Conservation (phyloP, 768 basidiomycete species). For the Mycena belliarum region DNA sequence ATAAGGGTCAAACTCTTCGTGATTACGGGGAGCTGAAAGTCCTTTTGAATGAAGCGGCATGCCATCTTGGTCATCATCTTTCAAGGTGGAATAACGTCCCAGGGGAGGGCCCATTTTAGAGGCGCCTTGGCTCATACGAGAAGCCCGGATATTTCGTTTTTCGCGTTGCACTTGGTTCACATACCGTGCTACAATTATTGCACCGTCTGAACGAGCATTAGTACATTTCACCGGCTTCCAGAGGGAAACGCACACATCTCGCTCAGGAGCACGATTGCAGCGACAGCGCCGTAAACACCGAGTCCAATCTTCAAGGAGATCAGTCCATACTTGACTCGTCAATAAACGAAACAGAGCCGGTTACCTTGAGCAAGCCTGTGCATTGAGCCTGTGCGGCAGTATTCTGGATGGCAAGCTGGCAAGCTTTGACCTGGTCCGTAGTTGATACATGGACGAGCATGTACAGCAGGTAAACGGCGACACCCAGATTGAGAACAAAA, state of each 20-base stretch:
- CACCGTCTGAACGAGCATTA: constrained; percentile 43
- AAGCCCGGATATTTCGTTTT: constrained; percentile 43
- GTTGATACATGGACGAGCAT: constrained; percentile 47
- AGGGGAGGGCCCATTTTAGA: constrained; percentile 34
- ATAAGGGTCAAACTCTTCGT: constrained; percentile 43
- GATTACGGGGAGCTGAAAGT: constrained; percentile 2
- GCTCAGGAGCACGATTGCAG: constrained; percentile 44
- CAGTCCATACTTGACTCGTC: too few relatives aligned
- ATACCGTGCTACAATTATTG: constrained; percentile 54
- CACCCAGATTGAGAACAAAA: constrained; percentile 54
- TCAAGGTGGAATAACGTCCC: constrained; percentile 29
- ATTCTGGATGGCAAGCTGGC: constrained; percentile 45
- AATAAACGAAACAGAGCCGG: not conserved
- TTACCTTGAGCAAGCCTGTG: constrained; percentile 33
- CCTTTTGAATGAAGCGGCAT: constrained; percentile 18
- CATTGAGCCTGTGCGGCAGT: constrained; percentile 47
- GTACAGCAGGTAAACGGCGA: constrained; percentile 53
- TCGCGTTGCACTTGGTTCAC: constrained; percentile 52
- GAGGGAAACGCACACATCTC: constrained; percentile 54
- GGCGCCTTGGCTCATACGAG: constrained; percentile 36
- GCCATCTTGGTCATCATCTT: constrained; percentile 18
- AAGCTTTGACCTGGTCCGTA: constrained; percentile 43
- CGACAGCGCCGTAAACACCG: constrained; percentile 48
- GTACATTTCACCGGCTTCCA: constrained; percentile 1
- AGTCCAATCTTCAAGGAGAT: constrained; percentile 37